These are phyloP conservation scores for Solanum appendiculatum DNA, from an alignment of 257 asterid genomes.

Conservation along the genomic window DNA sequence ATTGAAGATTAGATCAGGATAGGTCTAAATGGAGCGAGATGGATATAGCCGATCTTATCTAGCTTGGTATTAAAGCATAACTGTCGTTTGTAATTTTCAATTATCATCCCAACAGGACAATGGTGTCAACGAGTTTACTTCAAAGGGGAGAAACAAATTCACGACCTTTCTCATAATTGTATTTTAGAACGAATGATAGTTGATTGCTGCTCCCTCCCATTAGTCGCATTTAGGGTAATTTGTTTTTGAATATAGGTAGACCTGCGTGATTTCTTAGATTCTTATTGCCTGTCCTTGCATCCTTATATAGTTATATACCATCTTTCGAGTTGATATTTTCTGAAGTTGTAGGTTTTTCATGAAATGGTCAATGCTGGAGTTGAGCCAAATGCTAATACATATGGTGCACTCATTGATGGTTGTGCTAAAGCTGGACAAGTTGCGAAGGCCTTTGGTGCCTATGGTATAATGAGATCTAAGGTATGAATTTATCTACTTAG, in stretches of 20 bases:
- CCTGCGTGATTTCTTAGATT: not conserved
- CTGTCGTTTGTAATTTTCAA: not conserved
- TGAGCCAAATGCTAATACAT: constrained; percentile 92
- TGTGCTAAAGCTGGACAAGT: constrained; percentile 99
- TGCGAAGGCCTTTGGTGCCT: constrained; percentile 98
- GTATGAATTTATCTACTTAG: constrained; percentile 27
- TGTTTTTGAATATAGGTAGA: not conserved
- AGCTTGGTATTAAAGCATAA: not conserved
- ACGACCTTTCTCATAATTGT: not conserved
- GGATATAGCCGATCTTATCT: not conserved
- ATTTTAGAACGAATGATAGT: not conserved
- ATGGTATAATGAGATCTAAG: constrained; percentile 94
- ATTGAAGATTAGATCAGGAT: not conserved
- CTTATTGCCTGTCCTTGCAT: not conserved
- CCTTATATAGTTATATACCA: not conserved
- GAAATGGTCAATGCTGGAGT: constrained; percentile 97
- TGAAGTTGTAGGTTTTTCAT: constrained; percentile 69
- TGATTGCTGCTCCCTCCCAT: not conserved
- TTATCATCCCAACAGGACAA: not conserved
- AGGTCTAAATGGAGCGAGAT: not conserved
- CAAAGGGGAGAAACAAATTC: not conserved
- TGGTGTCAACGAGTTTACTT: not conserved
- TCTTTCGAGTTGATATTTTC: constrained; percentile 13
- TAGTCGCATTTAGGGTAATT: not conserved
- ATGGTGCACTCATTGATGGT: constrained; percentile 94